Evolutionary conservation across 164 flowering plant genomes (phyloP).

Genomic region (Tinospora cordifolia): DNA sequence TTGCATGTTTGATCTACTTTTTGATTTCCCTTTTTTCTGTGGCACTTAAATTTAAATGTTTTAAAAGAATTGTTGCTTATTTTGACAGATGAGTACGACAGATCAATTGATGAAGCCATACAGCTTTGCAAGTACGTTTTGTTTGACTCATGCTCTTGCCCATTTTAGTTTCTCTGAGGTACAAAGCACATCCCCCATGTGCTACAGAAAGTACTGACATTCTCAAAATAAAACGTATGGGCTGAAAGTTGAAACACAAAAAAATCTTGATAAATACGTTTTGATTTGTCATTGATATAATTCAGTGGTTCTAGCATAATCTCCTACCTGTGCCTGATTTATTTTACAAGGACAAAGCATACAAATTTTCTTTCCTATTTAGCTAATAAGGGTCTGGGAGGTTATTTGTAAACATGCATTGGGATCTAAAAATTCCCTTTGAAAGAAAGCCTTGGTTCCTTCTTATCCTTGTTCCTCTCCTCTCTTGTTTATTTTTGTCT

Average conservation of each 20-base stretch:
- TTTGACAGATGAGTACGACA: conserved; percentile 44
- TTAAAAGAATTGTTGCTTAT: not conserved
- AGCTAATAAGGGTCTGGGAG: too few species aligned
- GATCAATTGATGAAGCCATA: conserved; percentile 39
- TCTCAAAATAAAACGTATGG: not conserved
- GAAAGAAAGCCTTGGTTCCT: too few species aligned
- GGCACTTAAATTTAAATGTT: not conserved
- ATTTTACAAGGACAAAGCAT: too few species aligned
- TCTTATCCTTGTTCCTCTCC: too few species aligned
- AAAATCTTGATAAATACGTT: not conserved
- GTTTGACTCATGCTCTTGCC: not conserved
- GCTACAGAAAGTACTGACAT: too few species aligned
- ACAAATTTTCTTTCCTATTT: too few species aligned
- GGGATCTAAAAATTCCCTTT: too few species aligned
- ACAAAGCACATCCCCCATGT: not conserved
- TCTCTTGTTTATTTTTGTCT: too few species aligned
- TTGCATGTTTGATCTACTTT: not conserved
- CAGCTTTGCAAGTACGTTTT: conserved; percentile 27
- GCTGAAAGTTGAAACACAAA: not conserved
- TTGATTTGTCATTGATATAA: too few species aligned
- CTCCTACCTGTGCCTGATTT: too few species aligned
- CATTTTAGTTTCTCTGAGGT: not conserved
- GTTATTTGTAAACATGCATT: not conserved
- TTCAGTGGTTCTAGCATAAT: too few species aligned
- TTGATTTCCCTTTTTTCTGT: conserved; percentile 2